Percentiles rank a stretch among this genome's conserved stretches.
Evolutionary conservation across 2,329 filamentous ascomycete species (phyloP).

Genomic region (Nigrospora sphaerica): DNA sequence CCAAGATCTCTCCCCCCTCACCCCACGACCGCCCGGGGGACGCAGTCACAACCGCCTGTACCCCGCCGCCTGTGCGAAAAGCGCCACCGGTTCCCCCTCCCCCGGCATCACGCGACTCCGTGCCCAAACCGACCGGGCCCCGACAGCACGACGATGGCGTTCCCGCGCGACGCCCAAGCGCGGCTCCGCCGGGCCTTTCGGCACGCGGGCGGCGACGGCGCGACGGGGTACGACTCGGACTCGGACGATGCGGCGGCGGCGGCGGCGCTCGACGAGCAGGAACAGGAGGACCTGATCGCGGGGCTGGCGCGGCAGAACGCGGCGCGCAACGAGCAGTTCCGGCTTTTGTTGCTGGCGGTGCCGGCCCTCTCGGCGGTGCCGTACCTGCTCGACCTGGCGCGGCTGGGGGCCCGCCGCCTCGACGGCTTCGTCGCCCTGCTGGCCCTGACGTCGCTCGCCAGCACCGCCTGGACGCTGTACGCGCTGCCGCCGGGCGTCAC

Average conservation of each 20-base stretch:
- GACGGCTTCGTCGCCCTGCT: constrained; percentile 42
- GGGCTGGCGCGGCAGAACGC: constrained; percentile 48
- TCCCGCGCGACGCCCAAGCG: constrained; percentile 21
- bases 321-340: constrained; percentile 50
- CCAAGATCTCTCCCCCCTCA: no score
- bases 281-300: constrained; percentile 59
- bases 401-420: constrained; percentile 18
- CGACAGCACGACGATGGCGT: no score
- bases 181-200: constrained; percentile 71
- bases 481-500: constrained; percentile 47
- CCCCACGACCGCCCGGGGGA: no score
- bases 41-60: no score
- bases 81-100: no score
- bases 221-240: constrained; percentile 27
- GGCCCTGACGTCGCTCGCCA: constrained; percentile 54
- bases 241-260: constrained; percentile 37
- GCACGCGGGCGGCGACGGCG: constrained; percentile 57
- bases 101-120: no score
- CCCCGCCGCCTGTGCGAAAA: no score
- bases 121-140: no score
- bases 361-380: constrained; percentile 48
- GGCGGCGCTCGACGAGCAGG: constrained; percentile 34
- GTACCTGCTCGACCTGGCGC: constrained; percentile 43
- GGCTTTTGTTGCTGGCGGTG: constrained; percentile 50
- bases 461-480: constrained; percentile 55